Percentiles rank a stretch among this genome's conserved stretches.
These are phyloP conservation scores for Trichoderma sp. DNA, from an alignment of 2,329 filamentous ascomycete genomes.

Conservation along the genomic window DNA sequence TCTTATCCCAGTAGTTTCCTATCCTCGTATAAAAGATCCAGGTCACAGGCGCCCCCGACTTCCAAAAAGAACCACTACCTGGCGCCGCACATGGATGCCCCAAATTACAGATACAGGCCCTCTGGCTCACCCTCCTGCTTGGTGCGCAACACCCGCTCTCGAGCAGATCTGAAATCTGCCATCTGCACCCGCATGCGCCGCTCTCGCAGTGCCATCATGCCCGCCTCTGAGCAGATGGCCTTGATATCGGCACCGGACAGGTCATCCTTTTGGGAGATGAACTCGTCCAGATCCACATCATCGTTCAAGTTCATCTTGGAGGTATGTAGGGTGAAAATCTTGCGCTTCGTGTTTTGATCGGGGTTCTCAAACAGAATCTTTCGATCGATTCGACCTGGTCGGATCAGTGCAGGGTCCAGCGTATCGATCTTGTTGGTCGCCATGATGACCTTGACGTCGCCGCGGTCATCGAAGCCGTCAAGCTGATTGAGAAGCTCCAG, in stretches of 20 bases:
- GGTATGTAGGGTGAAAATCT: slow-evolving; percentile 97
- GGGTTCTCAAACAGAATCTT: slow-evolving; percentile 79
- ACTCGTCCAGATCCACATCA: slow-evolving; percentile 98
- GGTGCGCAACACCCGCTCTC: slow-evolving; percentile 93
- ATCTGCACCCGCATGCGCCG: slow-evolving; percentile 98
- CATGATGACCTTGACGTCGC: slow-evolving; percentile 99
- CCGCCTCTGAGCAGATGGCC: slow-evolving; percentile 96
- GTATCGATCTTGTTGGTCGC: slow-evolving; percentile 99
- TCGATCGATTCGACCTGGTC: slow-evolving; percentile 94
- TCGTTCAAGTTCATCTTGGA: slow-evolving; percentile 97
- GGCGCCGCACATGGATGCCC: slow-evolving; percentile 21
- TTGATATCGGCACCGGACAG: slow-evolving; percentile 97
- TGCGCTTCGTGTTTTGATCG: slow-evolving; percentile 85
- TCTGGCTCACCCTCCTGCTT: slow-evolving; percentile 99
- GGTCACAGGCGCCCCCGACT: background rate
- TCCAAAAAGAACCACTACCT: background rate
- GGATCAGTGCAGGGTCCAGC: slow-evolving; percentile 90
- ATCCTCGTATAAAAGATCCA: background rate
- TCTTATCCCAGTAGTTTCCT: background rate
- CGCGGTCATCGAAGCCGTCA: slow-evolving; percentile 96
- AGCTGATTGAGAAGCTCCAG: slow-evolving; percentile 96
- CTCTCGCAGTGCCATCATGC: slow-evolving; percentile 89
- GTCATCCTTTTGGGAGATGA: slow-evolving; percentile 98
- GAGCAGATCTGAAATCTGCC: slow-evolving; percentile 91
- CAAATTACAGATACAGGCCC: slow-evolving; percentile 87